Evolutionary conservation across 768 basidiomycete species (phyloP), one percentile per base, ranked within the genome.

Genomic region (Aureoboletus auriporus): DNA sequence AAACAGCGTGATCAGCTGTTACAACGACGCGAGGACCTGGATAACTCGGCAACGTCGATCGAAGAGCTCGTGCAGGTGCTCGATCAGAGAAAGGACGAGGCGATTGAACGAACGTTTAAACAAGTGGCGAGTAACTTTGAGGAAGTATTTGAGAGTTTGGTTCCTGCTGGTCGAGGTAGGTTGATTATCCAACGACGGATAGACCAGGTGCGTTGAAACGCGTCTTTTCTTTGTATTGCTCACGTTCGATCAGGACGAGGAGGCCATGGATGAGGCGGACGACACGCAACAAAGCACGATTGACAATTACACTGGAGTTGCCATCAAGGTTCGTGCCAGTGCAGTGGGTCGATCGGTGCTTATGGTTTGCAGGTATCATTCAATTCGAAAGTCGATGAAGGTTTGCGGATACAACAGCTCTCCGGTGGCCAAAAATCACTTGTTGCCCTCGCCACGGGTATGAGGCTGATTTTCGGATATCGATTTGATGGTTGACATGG

Each of bases 321-420:
- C 94, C 0, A 99, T 98, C 66, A 93, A 95, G 73, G 92, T 88
- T 28, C 3, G 53, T 43, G 13, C 13, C 8, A 13, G 27, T 39
- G 8, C 16, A 2, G 8, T n/a, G 27, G 44, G 20, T 29, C 4
- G 4, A 0, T 16, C 4, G 26, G 41, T 28, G 16, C 20, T 46
- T 12, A 50, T 11, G n/a, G 31, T 29, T 29, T 20, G 8, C 50
- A 92, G 89, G 94, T 98, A 7, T 98, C 95, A 1, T 99, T 99
- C 78, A 98, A 99, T 70, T 97, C 94, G 2, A 97, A 97, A 69
- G 86, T 87, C 4, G 94, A 98, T 63, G 96, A 99, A 67, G 95
- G 96, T 0, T 73, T 98, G 46, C 82, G 92, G 48, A 97, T 99
- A 55, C 93, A 96, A 62, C 96, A 99, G 64, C 69, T 99, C 4